phyloP scores from a whole-genome alignment of 192 early-diverging fungal genomes.

The Chytriomyces hyalinus region DNA sequence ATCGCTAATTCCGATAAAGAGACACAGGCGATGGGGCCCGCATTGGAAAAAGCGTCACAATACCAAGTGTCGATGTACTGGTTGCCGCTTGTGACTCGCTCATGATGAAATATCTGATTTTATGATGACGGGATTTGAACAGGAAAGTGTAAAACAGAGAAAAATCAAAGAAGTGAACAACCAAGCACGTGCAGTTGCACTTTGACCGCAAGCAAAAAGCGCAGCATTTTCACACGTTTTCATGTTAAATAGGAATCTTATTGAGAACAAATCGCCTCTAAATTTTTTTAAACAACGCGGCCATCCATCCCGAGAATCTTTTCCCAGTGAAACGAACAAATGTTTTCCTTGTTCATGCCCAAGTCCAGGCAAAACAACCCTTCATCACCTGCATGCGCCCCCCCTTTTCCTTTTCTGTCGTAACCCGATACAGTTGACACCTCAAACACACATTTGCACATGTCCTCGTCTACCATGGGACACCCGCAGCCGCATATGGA shows the following conservation, averaged over 20 bases:
- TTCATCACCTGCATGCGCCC: neutral
- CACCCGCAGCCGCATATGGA: constrained; percentile 6
- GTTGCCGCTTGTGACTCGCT: too few species aligned
- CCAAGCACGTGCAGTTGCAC: neutral
- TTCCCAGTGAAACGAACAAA: constrained; percentile 11
- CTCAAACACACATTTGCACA: constrained; percentile 5
- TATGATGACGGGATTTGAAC: neutral
- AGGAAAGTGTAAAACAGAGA: neutral
- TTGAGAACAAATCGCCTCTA: neutral
- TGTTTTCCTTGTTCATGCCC: constrained; percentile 14
- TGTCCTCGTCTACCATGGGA: constrained; percentile 9
- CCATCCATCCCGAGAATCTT: too few species aligned
- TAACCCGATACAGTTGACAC: neutral
- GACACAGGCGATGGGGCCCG: too few species aligned
- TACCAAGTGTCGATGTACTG: too few species aligned
- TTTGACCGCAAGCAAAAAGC: neutral
- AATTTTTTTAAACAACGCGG: neutral
- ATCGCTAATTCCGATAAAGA: too few species aligned
- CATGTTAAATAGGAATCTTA: neutral
- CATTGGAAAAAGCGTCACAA: too few species aligned
- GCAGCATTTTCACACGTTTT: neutral
- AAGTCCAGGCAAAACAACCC: constrained; percentile 9
- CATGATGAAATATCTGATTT: neutral
- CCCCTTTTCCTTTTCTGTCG: neutral
- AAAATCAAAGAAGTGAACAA: neutral